These are phyloP conservation scores for Wickerhamiella azyma DNA, from an alignment of 805 yeast genomes.

Conservation along the genomic window DNA sequence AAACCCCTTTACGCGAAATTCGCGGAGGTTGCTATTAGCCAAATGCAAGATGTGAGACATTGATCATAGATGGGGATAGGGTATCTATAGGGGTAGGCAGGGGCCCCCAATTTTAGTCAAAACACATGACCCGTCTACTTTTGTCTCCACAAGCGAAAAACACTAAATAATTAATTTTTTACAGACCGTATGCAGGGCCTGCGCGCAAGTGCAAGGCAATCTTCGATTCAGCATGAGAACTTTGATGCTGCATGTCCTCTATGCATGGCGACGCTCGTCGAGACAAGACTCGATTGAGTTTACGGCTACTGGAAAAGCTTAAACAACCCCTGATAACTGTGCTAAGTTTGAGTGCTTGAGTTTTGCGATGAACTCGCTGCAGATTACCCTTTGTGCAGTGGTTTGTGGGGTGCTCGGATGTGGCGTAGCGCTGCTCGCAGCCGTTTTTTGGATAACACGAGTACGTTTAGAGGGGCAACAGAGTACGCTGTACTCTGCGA, in stretches of 20 bases:
- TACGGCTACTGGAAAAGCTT: no score
- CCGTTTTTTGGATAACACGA: background rate
- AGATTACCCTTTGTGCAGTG: background rate
- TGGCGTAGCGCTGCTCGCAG: background rate
- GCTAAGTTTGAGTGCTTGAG: no score
- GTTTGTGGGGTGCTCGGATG: background rate
- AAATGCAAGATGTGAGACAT: background rate
- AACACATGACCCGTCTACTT: background rate
- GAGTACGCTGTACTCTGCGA: background rate
- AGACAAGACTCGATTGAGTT: background rate
- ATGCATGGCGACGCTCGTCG: background rate
- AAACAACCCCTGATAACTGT: no score
- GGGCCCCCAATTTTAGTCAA: background rate
- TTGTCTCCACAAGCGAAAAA: background rate
- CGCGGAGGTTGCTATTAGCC: background rate
- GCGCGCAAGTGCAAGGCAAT: no score
- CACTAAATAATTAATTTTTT: no score
- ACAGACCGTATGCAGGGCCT: no score
- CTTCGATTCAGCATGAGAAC: background rate
- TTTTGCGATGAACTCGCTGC: background rate
- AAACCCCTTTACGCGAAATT: background rate
- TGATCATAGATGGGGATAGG: background rate
- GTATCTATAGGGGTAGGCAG: background rate
- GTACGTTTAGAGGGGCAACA: background rate
- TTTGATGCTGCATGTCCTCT: background rate